These are phyloP conservation scores for Dictyostelium discoideum DNA, from an alignment of 78 protist genomes.

Conservation along the genomic window DNA sequence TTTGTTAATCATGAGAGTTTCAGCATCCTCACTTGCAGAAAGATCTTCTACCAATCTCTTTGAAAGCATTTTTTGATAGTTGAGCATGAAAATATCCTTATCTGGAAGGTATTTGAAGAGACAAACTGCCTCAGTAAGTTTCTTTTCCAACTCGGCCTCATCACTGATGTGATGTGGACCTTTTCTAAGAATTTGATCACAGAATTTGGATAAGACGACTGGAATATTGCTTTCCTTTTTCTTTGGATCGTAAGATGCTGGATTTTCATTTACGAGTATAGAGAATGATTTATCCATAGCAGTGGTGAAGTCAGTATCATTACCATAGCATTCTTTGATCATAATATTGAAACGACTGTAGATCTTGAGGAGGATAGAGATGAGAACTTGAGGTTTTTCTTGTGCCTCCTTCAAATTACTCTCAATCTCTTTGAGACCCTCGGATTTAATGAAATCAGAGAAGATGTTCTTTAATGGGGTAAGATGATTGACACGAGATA, in stretches of 20 bases:
- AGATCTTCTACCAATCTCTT: constrained; percentile 76
- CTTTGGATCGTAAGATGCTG: constrained; percentile 65
- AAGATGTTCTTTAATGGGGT: constrained; percentile 33
- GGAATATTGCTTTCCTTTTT: constrained; percentile 71
- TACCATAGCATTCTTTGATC: constrained; percentile 40
- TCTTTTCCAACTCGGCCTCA: constrained; percentile 76
- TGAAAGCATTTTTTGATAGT: constrained; percentile 77
- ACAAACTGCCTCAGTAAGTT: constrained; percentile 66
- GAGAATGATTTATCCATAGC: constrained; percentile 78
- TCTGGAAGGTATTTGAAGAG: constrained; percentile 83
- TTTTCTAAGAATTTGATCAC: constrained; percentile 79
- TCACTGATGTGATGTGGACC: constrained; percentile 81
- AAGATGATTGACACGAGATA: constrained; percentile 45
- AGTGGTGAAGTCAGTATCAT: constrained; percentile 54
- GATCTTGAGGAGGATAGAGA: constrained; percentile 37
- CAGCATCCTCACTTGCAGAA: constrained; percentile 83
- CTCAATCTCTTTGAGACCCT: constrained; percentile 80
- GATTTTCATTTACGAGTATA: constrained; percentile 61
- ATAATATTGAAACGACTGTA: constrained; percentile 64
- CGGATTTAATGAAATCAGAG: constrained; percentile 56
- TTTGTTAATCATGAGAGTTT: constrained; percentile 80
- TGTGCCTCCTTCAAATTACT: constrained; percentile 73
- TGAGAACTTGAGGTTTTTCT: constrained; percentile 80
- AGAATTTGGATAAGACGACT: constrained; percentile 75
- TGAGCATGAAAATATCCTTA: constrained; percentile 84